phyloP scores from a whole-genome alignment of 805 yeast genomes.

The Lipomyces japonicus region DNA sequence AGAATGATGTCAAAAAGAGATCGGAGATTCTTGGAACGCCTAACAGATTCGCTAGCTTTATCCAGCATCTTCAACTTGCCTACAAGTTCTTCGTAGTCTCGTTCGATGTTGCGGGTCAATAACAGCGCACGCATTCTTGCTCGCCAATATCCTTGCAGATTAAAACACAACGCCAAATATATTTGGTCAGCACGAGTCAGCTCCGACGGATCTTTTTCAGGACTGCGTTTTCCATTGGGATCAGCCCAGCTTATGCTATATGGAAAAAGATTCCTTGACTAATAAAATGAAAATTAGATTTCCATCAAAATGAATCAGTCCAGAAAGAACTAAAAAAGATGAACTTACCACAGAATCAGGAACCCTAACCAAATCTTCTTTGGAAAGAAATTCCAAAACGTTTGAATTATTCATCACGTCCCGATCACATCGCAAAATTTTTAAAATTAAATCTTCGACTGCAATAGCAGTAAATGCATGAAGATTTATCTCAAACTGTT shows the following conservation, averaged over 20 bases:
- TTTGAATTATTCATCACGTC: constrained; percentile 66
- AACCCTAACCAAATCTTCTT: constrained; percentile 70
- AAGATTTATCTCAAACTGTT: constrained; percentile 90
- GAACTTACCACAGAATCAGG: constrained; percentile 51
- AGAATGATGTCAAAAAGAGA: constrained; percentile 77
- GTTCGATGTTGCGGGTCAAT: constrained; percentile 65
- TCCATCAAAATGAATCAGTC: neutral
- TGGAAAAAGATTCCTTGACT: constrained; percentile 68
- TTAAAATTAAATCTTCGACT: constrained; percentile 64
- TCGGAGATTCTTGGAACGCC: constrained; percentile 62
- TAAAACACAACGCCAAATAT: constrained; percentile 75
- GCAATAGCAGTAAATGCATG: constrained; percentile 65
- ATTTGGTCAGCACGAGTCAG: constrained; percentile 84
- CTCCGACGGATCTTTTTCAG: constrained; percentile 69
- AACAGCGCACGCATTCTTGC: constrained; percentile 81
- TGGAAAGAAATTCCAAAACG: constrained; percentile 78
- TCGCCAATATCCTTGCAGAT: constrained; percentile 85
- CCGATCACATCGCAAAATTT: constrained; percentile 69
- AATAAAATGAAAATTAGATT: neutral
- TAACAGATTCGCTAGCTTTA: constrained; percentile 63
- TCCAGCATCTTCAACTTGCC: constrained; percentile 67
- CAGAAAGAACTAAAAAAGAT: neutral
- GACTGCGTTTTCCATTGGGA: constrained; percentile 40
- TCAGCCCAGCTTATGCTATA: constrained; percentile 69
- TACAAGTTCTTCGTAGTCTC: constrained; percentile 71